Evolutionary conservation across 345 rosid genomes (phyloP).

Genomic region (Hibiscus syriacus): DNA sequence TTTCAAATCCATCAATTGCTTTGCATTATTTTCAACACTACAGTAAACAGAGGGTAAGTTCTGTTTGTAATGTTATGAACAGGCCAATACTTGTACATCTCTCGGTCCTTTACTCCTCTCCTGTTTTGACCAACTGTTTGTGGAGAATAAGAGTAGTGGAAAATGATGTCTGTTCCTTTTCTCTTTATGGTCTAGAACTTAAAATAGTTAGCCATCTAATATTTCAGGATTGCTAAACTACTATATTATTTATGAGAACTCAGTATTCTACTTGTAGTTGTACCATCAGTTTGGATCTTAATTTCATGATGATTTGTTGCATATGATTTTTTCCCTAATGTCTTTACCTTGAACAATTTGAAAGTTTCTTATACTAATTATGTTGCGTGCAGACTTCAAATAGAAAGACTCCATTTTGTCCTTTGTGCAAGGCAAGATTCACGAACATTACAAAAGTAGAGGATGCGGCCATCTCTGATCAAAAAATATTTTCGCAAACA

Average conservation of each 20-base stretch:
- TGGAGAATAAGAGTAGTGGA: neutral
- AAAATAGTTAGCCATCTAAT: neutral
- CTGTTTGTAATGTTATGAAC: neutral
- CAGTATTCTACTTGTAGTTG: neutral
- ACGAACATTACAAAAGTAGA: constrained; percentile 62
- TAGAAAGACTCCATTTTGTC: constrained; percentile 64
- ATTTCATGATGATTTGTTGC: neutral
- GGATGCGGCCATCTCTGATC: constrained; percentile 70
- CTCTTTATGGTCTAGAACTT: neutral
- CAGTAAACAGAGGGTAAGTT: neutral
- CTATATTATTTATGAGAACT: neutral
- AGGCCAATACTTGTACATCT: neutral
- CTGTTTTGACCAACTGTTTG: neutral
- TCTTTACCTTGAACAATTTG: neutral
- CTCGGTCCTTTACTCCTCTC: neutral
- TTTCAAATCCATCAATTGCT: neutral
- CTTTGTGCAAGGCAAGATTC: constrained; percentile 75
- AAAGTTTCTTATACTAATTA: constrained; percentile 1
- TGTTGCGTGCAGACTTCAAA: constrained; percentile 39
- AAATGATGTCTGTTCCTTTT: neutral
- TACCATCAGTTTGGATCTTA: neutral
- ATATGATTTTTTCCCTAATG: neutral
- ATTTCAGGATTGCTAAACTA: neutral
- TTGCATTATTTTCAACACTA: neutral
- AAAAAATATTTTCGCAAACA: constrained; percentile 87